Evolutionary conservation across 306 rosid genomes (phyloP).

Genomic region (Lagenaria siceraria): DNA sequence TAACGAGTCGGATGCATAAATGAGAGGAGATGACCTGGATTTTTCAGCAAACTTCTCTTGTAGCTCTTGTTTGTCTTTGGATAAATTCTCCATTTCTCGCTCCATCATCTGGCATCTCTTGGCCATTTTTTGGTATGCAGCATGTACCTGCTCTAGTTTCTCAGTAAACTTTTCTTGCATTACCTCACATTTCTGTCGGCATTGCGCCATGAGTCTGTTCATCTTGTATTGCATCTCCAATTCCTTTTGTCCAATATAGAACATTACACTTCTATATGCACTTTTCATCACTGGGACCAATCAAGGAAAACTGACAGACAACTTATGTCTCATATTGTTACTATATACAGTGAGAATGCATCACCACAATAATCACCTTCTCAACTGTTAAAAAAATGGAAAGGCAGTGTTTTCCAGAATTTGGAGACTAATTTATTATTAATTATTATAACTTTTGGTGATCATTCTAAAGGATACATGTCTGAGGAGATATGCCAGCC

Average conservation of each 20-base stretch:
- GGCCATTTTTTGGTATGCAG: conserved; percentile 83
- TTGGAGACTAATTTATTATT: background rate
- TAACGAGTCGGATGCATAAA: background rate
- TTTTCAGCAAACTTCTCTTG: conserved; percentile 97
- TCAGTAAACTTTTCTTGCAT: conserved; percentile 90
- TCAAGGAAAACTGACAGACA: conserved; percentile 28
- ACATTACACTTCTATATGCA: conserved; percentile 90
- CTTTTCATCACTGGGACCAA: conserved; percentile 68
- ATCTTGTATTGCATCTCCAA: conserved; percentile 85
- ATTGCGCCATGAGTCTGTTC: conserved; percentile 73
- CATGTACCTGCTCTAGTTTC: conserved; percentile 79
- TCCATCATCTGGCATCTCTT: conserved; percentile 88
- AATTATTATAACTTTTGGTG: background rate
- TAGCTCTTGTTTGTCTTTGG: conserved; percentile 97
- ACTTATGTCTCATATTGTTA: background rate
- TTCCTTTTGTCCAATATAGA: conserved; percentile 85
- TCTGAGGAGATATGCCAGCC: conserved; percentile 90
- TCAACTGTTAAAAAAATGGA: background rate
- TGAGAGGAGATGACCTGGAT: conserved; percentile 43
- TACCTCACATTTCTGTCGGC: conserved; percentile 85
- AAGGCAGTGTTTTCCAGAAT: background rate
- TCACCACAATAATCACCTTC: background rate
- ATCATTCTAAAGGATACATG: conserved; percentile 60
- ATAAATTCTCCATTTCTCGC: conserved; percentile 73
- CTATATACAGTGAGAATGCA: background rate